These are phyloP conservation scores for Heterobasidion occidentale DNA, from an alignment of 1,284 basidiomycete species.

Conservation along the genomic window DNA sequence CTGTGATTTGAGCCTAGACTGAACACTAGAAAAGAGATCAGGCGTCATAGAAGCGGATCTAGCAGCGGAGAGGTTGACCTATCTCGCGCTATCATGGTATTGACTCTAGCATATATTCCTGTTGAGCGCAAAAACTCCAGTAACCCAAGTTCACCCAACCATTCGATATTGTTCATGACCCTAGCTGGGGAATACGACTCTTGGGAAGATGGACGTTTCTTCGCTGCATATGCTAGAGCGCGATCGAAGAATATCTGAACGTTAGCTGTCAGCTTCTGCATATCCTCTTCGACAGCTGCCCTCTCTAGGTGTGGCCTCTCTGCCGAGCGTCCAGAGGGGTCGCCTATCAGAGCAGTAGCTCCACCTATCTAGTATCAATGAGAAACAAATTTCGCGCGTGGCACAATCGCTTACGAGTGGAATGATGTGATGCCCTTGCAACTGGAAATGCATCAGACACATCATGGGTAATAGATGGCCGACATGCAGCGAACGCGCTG, in stretches of 20 bases:
- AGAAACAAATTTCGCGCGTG: background rate
- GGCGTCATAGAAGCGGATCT: background rate
- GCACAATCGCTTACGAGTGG: conserved; percentile 37
- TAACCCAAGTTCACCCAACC: conserved; percentile 70
- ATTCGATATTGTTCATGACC: conserved; percentile 81
- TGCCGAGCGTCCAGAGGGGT: conserved; percentile 85
- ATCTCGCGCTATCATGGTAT: conserved; percentile 87
- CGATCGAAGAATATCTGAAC: conserved; percentile 68
- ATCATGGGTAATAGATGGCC: conserved; percentile 91
- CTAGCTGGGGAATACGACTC: conserved; percentile 9
- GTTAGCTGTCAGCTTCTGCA: conserved; percentile 55
- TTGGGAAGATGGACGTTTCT: conserved; percentile 15
- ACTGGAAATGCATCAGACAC: conserved; percentile 80
- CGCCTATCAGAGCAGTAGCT: conserved; percentile 94
- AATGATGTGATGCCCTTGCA: conserved; percentile 76
- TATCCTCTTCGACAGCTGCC: conserved; percentile 61
- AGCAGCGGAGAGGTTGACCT: conserved; percentile 43
- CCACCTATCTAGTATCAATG: conserved; percentile 77
- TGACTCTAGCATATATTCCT: conserved; percentile 79
- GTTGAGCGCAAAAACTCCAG: conserved; percentile 83
- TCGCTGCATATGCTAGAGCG: conserved; percentile 53
- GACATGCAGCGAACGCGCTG: conserved; percentile 83
- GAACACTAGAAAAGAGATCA: conserved; percentile 52
- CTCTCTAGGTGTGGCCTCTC: conserved; percentile 72
- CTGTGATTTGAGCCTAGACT: conserved; percentile 70